These are phyloP conservation scores for Ulmus americana DNA, from an alignment of 331 rosid species.

Conservation along the genomic window DNA sequence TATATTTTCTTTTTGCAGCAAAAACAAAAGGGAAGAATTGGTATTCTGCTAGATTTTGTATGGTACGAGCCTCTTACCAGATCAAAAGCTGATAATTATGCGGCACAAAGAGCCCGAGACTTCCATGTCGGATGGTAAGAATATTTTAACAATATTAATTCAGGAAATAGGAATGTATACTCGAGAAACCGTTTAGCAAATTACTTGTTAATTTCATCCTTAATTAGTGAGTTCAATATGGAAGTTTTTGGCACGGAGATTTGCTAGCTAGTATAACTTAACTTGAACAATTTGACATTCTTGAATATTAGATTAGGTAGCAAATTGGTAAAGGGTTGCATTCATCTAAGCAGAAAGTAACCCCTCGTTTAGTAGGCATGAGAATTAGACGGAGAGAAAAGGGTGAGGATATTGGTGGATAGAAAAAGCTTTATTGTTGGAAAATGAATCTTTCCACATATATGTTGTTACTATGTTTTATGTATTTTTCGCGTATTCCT, in stretches of 20 bases:
- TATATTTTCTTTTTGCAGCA: conserved; percentile 30
- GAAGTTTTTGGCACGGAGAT: neutral
- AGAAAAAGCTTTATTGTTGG: too few relatives aligned
- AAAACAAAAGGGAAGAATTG: conserved; percentile 70
- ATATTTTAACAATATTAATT: neutral
- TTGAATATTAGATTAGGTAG: too few relatives aligned
- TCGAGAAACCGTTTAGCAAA: too few relatives aligned
- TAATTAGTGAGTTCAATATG: neutral
- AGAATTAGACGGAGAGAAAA: too few relatives aligned
- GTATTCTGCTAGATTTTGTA: conserved; percentile 77
- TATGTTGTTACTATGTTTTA: too few relatives aligned
- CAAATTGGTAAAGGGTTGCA: too few relatives aligned
- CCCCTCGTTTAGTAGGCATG: too few relatives aligned
- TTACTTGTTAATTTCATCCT: neutral
- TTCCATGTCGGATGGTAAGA: conserved; percentile 86
- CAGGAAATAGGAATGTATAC: neutral
- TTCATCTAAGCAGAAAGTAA: too few relatives aligned
- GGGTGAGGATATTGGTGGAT: too few relatives aligned
- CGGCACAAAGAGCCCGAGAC: conserved; percentile 94
- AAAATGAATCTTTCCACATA: too few relatives aligned
- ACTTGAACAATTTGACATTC: neutral
- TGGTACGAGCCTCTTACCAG: conserved; percentile 93
- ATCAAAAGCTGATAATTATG: conserved; percentile 71
- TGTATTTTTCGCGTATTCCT: too few relatives aligned
- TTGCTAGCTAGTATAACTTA: neutral